phyloP scores from a whole-genome alignment of 1,284 basidiomycete genomes.

The Boletellus deceptivus region DNA sequence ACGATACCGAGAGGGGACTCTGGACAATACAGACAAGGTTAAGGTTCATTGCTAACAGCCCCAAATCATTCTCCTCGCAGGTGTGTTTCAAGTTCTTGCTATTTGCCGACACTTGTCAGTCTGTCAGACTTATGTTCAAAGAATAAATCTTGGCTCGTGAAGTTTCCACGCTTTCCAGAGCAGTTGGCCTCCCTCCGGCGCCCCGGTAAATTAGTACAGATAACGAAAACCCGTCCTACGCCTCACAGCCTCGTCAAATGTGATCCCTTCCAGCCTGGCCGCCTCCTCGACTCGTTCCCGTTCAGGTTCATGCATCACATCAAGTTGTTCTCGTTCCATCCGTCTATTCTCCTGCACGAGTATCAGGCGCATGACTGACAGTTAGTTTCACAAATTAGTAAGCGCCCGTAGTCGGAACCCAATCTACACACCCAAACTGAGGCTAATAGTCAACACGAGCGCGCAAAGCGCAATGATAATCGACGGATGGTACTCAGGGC shows the following conservation, averaged over 20 bases:
- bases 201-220: constrained; percentile 12
- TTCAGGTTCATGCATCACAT: constrained; percentile 42
- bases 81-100: too few relatives aligned
- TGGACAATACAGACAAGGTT: too few relatives aligned
- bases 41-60: too few relatives aligned
- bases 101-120: too few relatives aligned
- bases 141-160: too few relatives aligned
- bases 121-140: too few relatives aligned
- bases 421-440: constrained; percentile 38
- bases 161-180: too few relatives aligned
- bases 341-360: constrained; percentile 45
- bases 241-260: constrained; percentile 51
- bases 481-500: constrained; percentile 50
- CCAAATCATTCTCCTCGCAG: too few relatives aligned
- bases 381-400: background rate
- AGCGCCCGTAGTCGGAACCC: too few relatives aligned
- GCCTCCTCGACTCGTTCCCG: constrained; percentile 47
- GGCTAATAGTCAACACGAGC: constrained; percentile 37
- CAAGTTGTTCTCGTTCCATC: constrained; percentile 45
- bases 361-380: constrained; percentile 46
- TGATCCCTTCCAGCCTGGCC: constrained; percentile 48
- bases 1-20: too few relatives aligned
- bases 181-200: too few relatives aligned
- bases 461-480: constrained; percentile 49
- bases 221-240: constrained; percentile 38